phyloP scores from a whole-genome alignment of 177 flowering plant genomes.

The Vitis hybrid region DNA sequence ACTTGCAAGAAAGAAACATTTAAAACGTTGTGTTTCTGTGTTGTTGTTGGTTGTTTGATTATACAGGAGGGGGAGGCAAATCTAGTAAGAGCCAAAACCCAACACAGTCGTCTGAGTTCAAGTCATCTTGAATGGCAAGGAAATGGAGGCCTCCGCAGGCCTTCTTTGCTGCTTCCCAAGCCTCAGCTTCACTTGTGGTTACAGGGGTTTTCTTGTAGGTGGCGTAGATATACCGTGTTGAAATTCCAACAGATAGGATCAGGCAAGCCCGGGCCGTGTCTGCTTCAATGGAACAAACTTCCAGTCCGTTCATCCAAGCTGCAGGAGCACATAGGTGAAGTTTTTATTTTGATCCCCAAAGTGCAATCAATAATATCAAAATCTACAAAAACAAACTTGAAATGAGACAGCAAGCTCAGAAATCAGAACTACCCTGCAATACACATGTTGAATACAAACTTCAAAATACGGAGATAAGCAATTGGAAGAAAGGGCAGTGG shows the following conservation, averaged over 20 bases:
- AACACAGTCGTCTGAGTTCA: slow-evolving; percentile 90
- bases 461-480: too few species aligned
- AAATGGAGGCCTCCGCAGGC: slow-evolving; percentile 91
- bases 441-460: not conserved
- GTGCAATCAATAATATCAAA: not conserved
- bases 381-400: not conserved
- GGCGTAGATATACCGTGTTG: slow-evolving; percentile 81
- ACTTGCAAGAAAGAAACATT: not conserved
- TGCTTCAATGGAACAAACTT: slow-evolving; percentile 79
- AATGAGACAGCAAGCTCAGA: not conserved
- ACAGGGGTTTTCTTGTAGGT: slow-evolving; percentile 64
- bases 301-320: slow-evolving; percentile 99
- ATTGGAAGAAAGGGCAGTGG: too few species aligned
- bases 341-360: not conserved
- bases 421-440: not conserved
- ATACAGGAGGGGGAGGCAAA: slow-evolving; percentile 96
- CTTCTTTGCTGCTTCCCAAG: slow-evolving; percentile 98
- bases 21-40: not conserved
- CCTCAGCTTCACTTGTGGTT: slow-evolving; percentile 82
- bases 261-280: slow-evolving; percentile 57
- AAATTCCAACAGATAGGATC: slow-evolving; percentile 80
- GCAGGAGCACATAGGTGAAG: slow-evolving; percentile 18
- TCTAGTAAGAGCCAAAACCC: slow-evolving; percentile 95
- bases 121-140: slow-evolving; percentile 84
- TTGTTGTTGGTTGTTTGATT: slow-evolving; percentile 5